Evolutionary conservation across 495 filamentous ascomycete species (phyloP).

Genomic region (Parmelia sp.): DNA sequence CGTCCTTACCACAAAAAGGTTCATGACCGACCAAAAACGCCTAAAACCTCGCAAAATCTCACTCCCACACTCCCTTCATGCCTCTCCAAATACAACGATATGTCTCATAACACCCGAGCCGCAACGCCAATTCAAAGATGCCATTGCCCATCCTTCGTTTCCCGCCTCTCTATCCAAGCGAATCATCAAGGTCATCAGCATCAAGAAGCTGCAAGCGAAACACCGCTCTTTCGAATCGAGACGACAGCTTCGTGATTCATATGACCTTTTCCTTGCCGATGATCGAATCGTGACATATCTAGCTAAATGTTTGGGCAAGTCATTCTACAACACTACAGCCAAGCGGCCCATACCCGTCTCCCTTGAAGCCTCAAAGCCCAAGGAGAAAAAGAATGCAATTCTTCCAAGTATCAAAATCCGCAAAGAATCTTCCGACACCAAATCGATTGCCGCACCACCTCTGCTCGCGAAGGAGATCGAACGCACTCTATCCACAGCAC

Average conservation of each 20-base stretch:
- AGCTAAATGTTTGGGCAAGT: conserved; percentile 73
- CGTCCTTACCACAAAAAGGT: conserved; percentile 81
- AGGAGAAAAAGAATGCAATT: conserved; percentile 40
- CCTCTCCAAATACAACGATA: conserved; percentile 54
- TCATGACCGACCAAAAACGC: conserved; percentile 65
- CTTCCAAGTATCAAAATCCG: conserved; percentile 37
- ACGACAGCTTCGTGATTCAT: conserved; percentile 73
- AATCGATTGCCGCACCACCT: conserved; percentile 40
- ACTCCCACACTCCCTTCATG: conserved; percentile 64
- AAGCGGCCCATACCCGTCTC: conserved; percentile 86
- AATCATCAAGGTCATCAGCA: conserved; percentile 74
- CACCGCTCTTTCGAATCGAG: conserved; percentile 82
- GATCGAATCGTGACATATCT: conserved; percentile 71
- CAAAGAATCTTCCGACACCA: conserved; percentile 32
- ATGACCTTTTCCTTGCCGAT: conserved; percentile 85
- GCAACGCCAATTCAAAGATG: conserved; percentile 83
- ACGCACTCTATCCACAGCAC: conserved; percentile 59
- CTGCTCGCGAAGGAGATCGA: conserved; percentile 65
- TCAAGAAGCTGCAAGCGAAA: conserved; percentile 74
- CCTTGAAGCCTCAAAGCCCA: conserved; percentile 57
- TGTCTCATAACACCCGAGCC: conserved; percentile 84
- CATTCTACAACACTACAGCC: conserved; percentile 67
- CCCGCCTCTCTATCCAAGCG: conserved; percentile 62
- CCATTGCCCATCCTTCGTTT: conserved; percentile 67
- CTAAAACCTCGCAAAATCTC: conserved; percentile 70